Evolutionary conservation across 164 flowering plant species (phyloP), one percentile per base, ranked within the genome.

Genomic region (Macadamia integrifolia): DNA sequence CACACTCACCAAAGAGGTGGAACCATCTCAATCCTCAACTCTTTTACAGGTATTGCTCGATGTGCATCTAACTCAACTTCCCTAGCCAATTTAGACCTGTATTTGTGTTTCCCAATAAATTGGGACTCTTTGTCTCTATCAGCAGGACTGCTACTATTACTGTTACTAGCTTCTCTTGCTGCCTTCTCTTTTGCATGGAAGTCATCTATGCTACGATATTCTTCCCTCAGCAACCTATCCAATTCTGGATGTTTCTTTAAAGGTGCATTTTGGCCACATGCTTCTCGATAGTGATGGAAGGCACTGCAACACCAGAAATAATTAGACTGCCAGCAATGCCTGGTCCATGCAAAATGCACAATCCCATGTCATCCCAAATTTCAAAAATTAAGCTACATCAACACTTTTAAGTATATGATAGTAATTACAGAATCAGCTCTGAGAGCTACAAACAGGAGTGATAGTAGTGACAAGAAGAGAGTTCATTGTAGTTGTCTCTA

Each of bases 191-290:
- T 93, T 15, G 87, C 85, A 50, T 86, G 88, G 60, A 94, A 91
- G 68, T 90, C 98, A 13, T 82, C 88, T 77, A 94, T 61, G 77
- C 80, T 75, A 15, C 85, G 82, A 69, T 74, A 94, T 65, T 85
- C 90, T 75, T 87, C 95, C 67, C 71, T 87, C 40, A 94, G 86
- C 78, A 94, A 69, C 78, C 73, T 86, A 30, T 88, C 96, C 82
- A 94, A 67, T 40, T 90, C 97, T 10, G 90, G 90, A 62, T 85
- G 87, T 69, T 90, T 90, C 78, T 82, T 80, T 46, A 87, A 48
- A 12, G 88, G 75, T 52, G 66, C 79, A 64, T 76, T 83, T 46
- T 78, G 73, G 46, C 77, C 80, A 12, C 80, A 79, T 48, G 17
- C 62, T 62, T 78, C 79, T 9, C 89, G 83, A 58, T 79, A 94